Evolutionary conservation across 371 early-diverging fungal genomes (phyloP), one percentile per base, ranked within the genome.

Genomic region (Dichotomocladium elegans): DNA sequence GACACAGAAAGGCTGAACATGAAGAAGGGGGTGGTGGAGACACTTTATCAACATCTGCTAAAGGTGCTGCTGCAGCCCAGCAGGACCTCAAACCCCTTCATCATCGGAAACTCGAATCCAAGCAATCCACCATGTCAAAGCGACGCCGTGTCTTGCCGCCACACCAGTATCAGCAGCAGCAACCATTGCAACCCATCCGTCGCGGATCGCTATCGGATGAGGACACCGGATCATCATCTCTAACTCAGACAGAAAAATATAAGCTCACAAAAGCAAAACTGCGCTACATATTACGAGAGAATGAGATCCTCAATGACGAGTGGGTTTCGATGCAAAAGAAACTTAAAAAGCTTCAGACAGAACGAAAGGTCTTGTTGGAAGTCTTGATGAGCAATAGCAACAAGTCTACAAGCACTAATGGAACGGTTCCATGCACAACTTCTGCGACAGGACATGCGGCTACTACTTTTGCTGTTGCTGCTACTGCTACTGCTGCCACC

Each of bases 241-340:
- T 34, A 14, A 48, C 33, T 12, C 25, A 31, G 41, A 30, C 21
- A 9, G 55, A 64, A 25, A 73, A 73, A 37, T 83, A 83, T 41
- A 70, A 66, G 41, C 50, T 83, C 3, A 70, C 80, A 19, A 83
- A 81, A 60, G 81, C 78, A 22, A 79, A 81, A 47, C 66, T 77
- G 31, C 64, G 56, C 9, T 83, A 83, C 43, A 73, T 81, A 30
- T 50, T 72, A 44, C 74, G 79, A 51, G 81, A 83, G 51, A 78
- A 81, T 35, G 81, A 80, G 29, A 71, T 77, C 58, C 70, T 83
- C 9, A 72, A 67, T 25, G 66, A 74, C 7, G 83, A 83, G 53
- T 81, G 70, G 27, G 65, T 61, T 17, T 61, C 69, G 12, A 41
- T 65, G 15, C 76, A 74, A 49, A 74, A 73, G 58, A 77, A 78